These are phyloP conservation scores for Ceratobasidium sp. DNA, from an alignment of 1,284 basidiomycete genomes.

Conservation along the genomic window DNA sequence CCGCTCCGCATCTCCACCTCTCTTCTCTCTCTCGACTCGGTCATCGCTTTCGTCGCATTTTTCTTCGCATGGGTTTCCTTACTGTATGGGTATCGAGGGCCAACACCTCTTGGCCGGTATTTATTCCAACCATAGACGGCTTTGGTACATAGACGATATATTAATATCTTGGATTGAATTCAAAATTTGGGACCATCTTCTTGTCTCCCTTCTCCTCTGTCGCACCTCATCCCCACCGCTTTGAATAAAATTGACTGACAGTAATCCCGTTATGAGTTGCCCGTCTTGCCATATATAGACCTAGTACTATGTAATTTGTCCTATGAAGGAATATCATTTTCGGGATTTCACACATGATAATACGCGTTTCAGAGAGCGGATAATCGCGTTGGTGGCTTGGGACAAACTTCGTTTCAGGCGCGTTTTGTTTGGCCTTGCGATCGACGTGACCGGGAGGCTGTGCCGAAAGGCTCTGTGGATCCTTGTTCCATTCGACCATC, in stretches of 20 bases:
- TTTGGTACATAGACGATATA: conserved; percentile 21
- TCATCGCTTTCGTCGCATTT: conserved; percentile 25
- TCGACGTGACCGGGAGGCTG: background rate
- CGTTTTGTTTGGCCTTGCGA: background rate
- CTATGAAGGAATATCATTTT: background rate
- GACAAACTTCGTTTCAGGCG: no score
- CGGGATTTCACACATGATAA: no score
- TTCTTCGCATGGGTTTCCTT: conserved; percentile 6
- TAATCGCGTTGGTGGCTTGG: no score
- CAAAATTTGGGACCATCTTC: background rate
- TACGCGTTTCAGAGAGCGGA: no score
- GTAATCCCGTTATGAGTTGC: no score
- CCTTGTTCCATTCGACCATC: no score
- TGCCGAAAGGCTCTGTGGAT: no score
- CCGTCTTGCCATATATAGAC: background rate
- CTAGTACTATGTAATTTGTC: background rate
- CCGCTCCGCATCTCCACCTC: conserved; percentile 6
- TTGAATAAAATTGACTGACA: no score
- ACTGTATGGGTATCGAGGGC: conserved; percentile 36
- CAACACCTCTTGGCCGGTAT: conserved; percentile 14
- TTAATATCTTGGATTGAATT: conserved; percentile 3
- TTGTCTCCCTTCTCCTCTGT: background rate
- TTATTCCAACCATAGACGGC: conserved; percentile 23
- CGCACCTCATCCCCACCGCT: no score
- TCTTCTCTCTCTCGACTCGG: background rate